phyloP scores from a whole-genome alignment of 2,329 filamentous ascomycete species.

The Penicillium sp. region DNA sequence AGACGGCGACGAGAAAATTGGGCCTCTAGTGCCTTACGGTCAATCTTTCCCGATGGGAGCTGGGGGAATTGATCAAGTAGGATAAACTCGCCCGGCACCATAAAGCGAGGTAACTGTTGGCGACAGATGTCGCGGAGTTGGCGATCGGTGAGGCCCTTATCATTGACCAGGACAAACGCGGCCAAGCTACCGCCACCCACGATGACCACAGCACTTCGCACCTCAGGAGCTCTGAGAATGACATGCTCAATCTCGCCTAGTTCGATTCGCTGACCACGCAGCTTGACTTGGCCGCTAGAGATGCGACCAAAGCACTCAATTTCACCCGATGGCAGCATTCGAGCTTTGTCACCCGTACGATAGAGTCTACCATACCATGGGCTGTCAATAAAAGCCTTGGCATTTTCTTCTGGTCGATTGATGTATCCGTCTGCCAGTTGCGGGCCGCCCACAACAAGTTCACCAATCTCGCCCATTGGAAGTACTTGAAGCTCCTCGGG shows the following conservation, averaged over 20 bases:
- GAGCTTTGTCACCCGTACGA: slow-evolving; percentile 80
- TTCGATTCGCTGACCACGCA: slow-evolving; percentile 80
- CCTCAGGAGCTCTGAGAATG: slow-evolving; percentile 59
- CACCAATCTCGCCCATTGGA: slow-evolving; percentile 68
- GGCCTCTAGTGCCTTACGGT: slow-evolving; percentile 64
- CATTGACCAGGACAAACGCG: slow-evolving; percentile 66
- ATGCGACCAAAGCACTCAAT: slow-evolving; percentile 85
- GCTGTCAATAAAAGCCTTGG: slow-evolving; percentile 67
- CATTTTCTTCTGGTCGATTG: slow-evolving; percentile 75
- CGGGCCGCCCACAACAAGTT: slow-evolving; percentile 76
- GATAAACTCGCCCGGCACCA: slow-evolving; percentile 76
- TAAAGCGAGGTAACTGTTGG: slow-evolving; percentile 76
- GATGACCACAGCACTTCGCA: slow-evolving; percentile 66
- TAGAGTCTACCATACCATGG: slow-evolving; percentile 69
- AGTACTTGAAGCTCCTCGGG: slow-evolving; percentile 53
- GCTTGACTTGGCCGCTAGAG: slow-evolving; percentile 77
- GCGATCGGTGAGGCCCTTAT: slow-evolving; percentile 37
- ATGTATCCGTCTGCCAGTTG: slow-evolving; percentile 81
- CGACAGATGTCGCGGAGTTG: slow-evolving; percentile 61
- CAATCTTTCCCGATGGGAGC: slow-evolving; percentile 80
- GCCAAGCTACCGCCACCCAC: slow-evolving; percentile 71
- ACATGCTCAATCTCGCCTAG: slow-evolving; percentile 77
- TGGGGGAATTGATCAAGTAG: slow-evolving; percentile 67
- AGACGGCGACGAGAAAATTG: slow-evolving; percentile 49
- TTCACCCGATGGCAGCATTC: slow-evolving; percentile 64